These are phyloP conservation scores for Penicillium nordicum DNA, from an alignment of 2,329 filamentous ascomycete species.

Conservation along the genomic window DNA sequence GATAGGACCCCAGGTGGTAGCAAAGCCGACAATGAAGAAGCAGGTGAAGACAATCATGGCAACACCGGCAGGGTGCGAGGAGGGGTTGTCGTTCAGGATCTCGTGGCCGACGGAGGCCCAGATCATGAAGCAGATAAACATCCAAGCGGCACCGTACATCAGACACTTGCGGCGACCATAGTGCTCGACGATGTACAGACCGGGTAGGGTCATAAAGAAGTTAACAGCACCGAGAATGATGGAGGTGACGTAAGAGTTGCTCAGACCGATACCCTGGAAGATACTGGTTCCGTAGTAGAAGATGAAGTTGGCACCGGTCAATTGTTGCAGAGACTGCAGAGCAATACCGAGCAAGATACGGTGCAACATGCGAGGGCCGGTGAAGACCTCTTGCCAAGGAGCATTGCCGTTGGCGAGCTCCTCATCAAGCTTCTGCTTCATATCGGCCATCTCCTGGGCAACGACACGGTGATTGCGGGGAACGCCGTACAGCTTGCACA, in stretches of 20 bases:
- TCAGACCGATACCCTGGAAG: conserved; percentile 64
- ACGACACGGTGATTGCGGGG: conserved; percentile 55
- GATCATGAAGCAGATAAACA: conserved; percentile 58
- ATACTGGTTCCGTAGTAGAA: conserved; percentile 57
- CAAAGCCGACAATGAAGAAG: conserved; percentile 72
- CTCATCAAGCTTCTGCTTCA: conserved; percentile 57
- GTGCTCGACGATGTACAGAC: conserved; percentile 67
- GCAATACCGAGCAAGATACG: conserved; percentile 45
- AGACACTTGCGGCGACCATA: conserved; percentile 67
- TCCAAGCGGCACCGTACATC: conserved; percentile 65
- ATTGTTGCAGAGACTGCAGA: conserved; percentile 48
- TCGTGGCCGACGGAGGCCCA: conserved; percentile 60
- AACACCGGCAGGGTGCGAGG: conserved; percentile 53
- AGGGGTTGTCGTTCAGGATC: conserved; percentile 38
- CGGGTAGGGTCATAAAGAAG: conserved; percentile 63
- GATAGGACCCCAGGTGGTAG: conserved; percentile 66
- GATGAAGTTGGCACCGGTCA: conserved; percentile 50
- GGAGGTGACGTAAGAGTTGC: conserved; percentile 64
- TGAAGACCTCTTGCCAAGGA: conserved; percentile 46
- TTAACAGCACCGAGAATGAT: conserved; percentile 69
- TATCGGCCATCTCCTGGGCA: conserved; percentile 55
- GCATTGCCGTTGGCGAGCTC: conserved; percentile 45
- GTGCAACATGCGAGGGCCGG: conserved; percentile 48
- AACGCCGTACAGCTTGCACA: conserved; percentile 56
- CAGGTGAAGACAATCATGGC: conserved; percentile 70